Base-by-base conservation (phyloP, 345 rosid species). In the Excoecaria cochinchinensis region DNA sequence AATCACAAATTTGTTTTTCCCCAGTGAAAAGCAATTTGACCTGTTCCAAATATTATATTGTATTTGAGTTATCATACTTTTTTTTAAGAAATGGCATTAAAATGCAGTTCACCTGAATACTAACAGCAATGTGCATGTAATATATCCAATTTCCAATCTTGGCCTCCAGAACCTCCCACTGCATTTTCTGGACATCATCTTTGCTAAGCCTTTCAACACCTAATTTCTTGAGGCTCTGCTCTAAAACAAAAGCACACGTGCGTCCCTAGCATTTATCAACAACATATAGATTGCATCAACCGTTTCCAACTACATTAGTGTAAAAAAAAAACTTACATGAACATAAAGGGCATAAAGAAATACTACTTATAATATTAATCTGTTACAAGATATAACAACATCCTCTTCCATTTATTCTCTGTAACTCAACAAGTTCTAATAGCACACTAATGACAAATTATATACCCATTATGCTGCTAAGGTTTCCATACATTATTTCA, bases 71-170 rank as follows among this genome's bases (percentile, higher is more conserved):
- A 31, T 31, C 1, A 31, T 31, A 31, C 2, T 31, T 31, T 31
- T 31, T 31, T 31, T 31, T 31, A 31, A 31, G 2, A 31, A 31
- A 31, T 31, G 2, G 31, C 31, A 16, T 19, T 65, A 55, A 53
- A 52, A 40, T 77, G 70, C 48, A 44, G 55, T 63, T 82, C 51
- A 21, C 3, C 47, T 15, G 73, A 79, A 80, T 76, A 44, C 87
- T 76, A 83, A 95, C 99, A 24, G 98, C 87, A 80, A 95, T 91
- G 62, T 97, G 86, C 99, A 95, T 92, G 79, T 88, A 90, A 84
- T 91, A 97, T 77, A 92, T 92, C 99, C 99, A 95, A 61, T 91
- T 92, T 79, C 94, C 98, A 68, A 95, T 95, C 84, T 95, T 95
- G 40, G 98, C 93, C 84, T 95, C 97, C 82, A 95, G 83, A 78